Evolutionary conservation across 176 grass and related monocot species (phyloP).

Genomic region (Triticum urartu): DNA sequence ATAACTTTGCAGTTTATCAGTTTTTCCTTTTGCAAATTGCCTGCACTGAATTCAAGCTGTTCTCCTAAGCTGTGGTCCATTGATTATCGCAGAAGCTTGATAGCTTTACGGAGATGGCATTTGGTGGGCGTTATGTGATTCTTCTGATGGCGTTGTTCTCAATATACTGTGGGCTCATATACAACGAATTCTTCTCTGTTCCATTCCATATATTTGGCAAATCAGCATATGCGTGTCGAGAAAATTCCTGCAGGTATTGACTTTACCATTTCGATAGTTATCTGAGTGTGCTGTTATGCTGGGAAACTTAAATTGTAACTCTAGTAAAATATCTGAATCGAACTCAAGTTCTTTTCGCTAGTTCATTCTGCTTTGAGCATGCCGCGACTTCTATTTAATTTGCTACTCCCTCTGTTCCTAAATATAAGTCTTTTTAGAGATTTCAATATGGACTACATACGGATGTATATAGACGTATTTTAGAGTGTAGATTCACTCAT

Average conservation of each 20-base stretch:
- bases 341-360: background rate
- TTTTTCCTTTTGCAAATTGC: slow-evolving; percentile 3
- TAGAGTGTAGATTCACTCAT: too few species aligned
- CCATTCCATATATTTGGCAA: slow-evolving; percentile 96
- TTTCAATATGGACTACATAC: too few species aligned
- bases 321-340: slow-evolving; percentile 2
- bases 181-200: slow-evolving; percentile 99
- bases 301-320: slow-evolving; percentile 3
- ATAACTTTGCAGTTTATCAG: background rate
- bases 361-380: background rate
- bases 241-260: slow-evolving; percentile 78
- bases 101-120: slow-evolving; percentile 99
- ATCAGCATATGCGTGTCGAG: slow-evolving; percentile 91
- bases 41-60: background rate
- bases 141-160: slow-evolving; percentile 99
- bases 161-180: slow-evolving; percentile 99
- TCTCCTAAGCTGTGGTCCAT: background rate
- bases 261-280: slow-evolving; percentile 25
- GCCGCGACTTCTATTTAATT: background rate
- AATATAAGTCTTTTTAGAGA: too few species aligned
- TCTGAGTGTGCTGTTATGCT: slow-evolving; percentile 1
- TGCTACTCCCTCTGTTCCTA: background rate
- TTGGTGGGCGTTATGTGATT: slow-evolving; percentile 97
- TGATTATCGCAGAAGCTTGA: slow-evolving; percentile 78
- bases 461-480: too few species aligned